Percentiles rank a stretch among this genome's conserved stretches.
These are phyloP conservation scores for Mangifera indica DNA, from an alignment of 345 rosid genomes.

Conservation along the genomic window DNA sequence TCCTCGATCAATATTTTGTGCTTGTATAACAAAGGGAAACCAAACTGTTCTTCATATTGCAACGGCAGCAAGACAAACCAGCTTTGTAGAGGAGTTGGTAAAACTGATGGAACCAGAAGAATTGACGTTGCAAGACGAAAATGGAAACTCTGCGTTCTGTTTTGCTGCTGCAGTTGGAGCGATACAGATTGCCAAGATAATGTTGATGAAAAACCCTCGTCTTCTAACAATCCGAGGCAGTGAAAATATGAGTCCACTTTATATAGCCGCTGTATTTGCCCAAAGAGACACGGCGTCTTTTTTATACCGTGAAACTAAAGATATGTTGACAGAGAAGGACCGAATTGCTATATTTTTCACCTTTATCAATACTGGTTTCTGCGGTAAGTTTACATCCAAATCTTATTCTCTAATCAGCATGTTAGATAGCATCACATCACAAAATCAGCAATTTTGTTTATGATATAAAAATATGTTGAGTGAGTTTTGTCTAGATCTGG, in stretches of 20 bases:
- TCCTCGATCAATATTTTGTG: neutral
- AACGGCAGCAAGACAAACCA: constrained; percentile 11
- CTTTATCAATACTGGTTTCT: neutral
- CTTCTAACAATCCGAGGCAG: too few species aligned
- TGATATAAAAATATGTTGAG: too few species aligned
- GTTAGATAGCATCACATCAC: too few species aligned
- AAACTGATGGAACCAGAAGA: neutral
- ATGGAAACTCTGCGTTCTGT: constrained; percentile 10
- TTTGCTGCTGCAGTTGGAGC: neutral
- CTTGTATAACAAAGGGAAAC: neutral
- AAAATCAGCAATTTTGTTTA: too few species aligned
- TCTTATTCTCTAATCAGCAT: too few species aligned
- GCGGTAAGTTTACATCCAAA: neutral
- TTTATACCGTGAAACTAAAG: too few species aligned
- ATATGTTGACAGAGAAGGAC: neutral
- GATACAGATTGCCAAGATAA: too few species aligned
- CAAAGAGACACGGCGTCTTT: neutral
- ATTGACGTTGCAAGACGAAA: neutral
- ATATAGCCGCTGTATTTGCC: neutral
- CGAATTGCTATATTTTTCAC: neutral
- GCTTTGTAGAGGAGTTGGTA: neutral
- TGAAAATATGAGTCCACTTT: neutral
- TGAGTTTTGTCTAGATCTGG: too few species aligned
- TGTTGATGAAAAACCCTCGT: too few species aligned
- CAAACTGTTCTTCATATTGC: constrained; percentile 11